Conservation (phyloP, 1,284 basidiomycete genomes). For the Ceratobasidium papillatum region DNA sequence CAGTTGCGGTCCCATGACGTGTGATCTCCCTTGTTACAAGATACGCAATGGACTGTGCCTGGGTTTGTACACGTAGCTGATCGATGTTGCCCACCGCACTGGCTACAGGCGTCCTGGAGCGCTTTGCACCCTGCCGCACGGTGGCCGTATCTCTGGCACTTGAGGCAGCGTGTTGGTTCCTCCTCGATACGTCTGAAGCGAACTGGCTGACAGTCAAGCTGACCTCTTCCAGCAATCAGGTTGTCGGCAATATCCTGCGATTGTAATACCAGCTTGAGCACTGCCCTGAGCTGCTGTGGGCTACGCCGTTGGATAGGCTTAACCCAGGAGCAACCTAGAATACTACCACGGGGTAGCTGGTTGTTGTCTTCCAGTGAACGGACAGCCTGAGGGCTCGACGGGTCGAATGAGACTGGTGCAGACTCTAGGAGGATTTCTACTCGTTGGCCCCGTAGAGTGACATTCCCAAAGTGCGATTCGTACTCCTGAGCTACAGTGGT, state of each 20-base stretch:
- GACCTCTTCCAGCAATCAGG: background rate
- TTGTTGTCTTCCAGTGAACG: background rate
- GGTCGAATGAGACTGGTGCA: background rate
- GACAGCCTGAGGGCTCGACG: background rate
- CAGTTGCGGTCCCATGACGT: background rate
- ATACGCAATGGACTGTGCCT: background rate
- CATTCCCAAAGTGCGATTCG: background rate
- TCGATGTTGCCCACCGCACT: background rate
- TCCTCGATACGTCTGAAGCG: background rate
- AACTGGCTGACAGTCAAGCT: background rate
- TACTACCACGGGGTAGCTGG: background rate
- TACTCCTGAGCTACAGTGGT: background rate
- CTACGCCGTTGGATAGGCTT: background rate
- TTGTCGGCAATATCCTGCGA: background rate
- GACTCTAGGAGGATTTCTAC: background rate
- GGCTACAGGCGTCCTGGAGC: background rate
- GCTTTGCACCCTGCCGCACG: background rate
- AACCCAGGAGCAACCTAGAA: background rate
- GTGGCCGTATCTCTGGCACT: conserved; percentile 4
- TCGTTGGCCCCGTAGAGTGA: background rate
- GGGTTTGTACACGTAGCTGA: background rate
- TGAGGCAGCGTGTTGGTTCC: conserved; percentile 3
- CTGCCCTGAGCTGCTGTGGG: background rate
- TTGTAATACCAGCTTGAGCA: background rate
- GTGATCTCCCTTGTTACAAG: background rate